phyloP scores from a whole-genome alignment of 129 eudicot species.

The Centella asiatica region DNA sequence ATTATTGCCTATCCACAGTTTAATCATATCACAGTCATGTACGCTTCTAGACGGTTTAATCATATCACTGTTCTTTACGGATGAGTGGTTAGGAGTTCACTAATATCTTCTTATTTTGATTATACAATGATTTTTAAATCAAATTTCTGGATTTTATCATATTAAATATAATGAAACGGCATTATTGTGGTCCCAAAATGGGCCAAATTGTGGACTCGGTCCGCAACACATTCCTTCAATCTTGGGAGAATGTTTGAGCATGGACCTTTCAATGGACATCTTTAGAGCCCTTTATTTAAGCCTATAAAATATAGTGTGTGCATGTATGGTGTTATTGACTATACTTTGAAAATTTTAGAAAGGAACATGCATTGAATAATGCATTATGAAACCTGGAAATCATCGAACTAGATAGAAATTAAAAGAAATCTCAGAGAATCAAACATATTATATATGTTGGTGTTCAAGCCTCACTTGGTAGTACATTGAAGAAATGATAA shows the following conservation, averaged over 20 bases:
- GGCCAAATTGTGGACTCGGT: not conserved
- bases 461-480: conserved; percentile 77
- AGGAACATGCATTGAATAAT: not conserved
- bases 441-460: not conserved
- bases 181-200: not conserved
- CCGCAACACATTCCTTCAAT: conserved; percentile 1
- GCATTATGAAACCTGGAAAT: not conserved
- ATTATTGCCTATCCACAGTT: not conserved
- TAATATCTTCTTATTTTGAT: too few species aligned
- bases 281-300: not conserved
- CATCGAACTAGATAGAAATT: not conserved
- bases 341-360: not conserved
- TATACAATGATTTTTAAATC: too few species aligned
- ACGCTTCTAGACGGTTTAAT: too few species aligned
- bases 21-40: not conserved
- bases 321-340: not conserved
- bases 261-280: not conserved
- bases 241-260: not conserved
- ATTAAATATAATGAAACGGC: conserved; percentile 1
- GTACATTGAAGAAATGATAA: conserved; percentile 77
- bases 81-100: not conserved
- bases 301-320: not conserved
- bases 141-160: not conserved
- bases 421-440: not conserved
- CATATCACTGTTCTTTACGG: not conserved